A percentile compares a stretch with the other conserved stretches of the same genome.
Evolutionary conservation across 2,329 filamentous ascomycete genomes (phyloP).

Genomic region (Rhinocladiella mackenziei): DNA sequence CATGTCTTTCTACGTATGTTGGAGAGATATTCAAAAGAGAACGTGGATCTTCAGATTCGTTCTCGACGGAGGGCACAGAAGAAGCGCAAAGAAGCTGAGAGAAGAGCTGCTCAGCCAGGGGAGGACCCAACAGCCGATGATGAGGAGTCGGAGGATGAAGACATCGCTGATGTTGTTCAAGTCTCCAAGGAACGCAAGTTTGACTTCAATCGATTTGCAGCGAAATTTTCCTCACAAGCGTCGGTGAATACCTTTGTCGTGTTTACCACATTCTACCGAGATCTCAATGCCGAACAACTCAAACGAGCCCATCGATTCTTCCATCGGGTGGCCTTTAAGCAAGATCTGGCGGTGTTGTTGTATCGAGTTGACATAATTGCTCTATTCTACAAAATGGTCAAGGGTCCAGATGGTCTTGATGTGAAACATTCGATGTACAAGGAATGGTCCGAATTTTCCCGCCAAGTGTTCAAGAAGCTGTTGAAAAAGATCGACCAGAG

Average conservation of each 20-base stretch:
- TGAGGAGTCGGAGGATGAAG: slow-evolving; percentile 65
- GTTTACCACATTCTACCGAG: slow-evolving; percentile 74
- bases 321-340: slow-evolving; percentile 90
- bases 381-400: slow-evolving; percentile 85
- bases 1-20: slow-evolving; percentile 90
- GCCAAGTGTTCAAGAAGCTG: slow-evolving; percentile 76
- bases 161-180: slow-evolving; percentile 65
- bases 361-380: slow-evolving; percentile 88
- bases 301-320: slow-evolving; percentile 93
- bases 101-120: slow-evolving; percentile 35
- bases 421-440: slow-evolving; percentile 63
- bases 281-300: slow-evolving; percentile 73
- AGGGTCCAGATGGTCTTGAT: slow-evolving; percentile 75
- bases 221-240: slow-evolving; percentile 75
- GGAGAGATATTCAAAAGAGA: slow-evolving; percentile 91
- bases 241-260: slow-evolving; percentile 85
- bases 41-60: slow-evolving; percentile 86
- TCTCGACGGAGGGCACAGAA: slow-evolving; percentile 69
- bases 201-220: slow-evolving; percentile 79
- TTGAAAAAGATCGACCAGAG: slow-evolving; percentile 80
- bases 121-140: slow-evolving; percentile 52
- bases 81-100: slow-evolving; percentile 64
- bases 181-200: slow-evolving; percentile 83
- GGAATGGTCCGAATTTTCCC: slow-evolving; percentile 87
- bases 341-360: slow-evolving; percentile 81